Base-by-base conservation (phyloP, 768 basidiomycete species). In the Amylocystis lapponica region DNA sequence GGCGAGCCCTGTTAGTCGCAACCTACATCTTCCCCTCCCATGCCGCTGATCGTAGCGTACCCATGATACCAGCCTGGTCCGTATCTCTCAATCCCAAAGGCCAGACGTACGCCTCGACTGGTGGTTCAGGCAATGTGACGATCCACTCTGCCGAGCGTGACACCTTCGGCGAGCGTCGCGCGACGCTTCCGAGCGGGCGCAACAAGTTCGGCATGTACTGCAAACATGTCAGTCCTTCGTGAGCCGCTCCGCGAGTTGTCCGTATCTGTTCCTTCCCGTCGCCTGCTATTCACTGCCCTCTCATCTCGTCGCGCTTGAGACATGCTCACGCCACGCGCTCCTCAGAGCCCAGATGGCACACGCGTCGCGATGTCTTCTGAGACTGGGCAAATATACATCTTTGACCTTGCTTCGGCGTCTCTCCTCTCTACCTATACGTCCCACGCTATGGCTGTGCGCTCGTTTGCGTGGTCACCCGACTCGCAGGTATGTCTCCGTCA, bases 361-460 rank as follows among this genome's bases (percentile, higher is more conserved):
- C 77, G 79, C 32, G 64, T 97, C 36, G 93, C 88, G 13, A 71
- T 95, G 50, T 79, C 90, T 3, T 79, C 82, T 8, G 92, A 95
- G 61, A 74, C 79, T 1, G 93, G 93, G n/a, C 85, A 91, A 54
- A 83, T 95, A 41, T 88, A 78, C 61, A 69, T 97, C 33, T 85
- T 93, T 49, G 92, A 95, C 60, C 60, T 86, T 29, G 83, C 86
- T 58, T 73, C 84, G 2, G 70, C 68, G 46, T 63, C 80, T 6
- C 65, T 95, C 33, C 64, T 74, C 0, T 70, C 78, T 3, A 87
- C 84, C 2, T 94, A 83, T 63, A 80, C 82, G 4, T 88, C 89
- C 3, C 93, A 97, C 61, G 91, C 89, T 9, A 90, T 92, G 83
- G 76, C 82, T 35, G 89, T 93, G 7, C 82, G 93, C 27, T 83